Evolutionary conservation across 2,329 filamentous ascomycete species (phyloP).

Genomic region (Arthroderma sp.): DNA sequence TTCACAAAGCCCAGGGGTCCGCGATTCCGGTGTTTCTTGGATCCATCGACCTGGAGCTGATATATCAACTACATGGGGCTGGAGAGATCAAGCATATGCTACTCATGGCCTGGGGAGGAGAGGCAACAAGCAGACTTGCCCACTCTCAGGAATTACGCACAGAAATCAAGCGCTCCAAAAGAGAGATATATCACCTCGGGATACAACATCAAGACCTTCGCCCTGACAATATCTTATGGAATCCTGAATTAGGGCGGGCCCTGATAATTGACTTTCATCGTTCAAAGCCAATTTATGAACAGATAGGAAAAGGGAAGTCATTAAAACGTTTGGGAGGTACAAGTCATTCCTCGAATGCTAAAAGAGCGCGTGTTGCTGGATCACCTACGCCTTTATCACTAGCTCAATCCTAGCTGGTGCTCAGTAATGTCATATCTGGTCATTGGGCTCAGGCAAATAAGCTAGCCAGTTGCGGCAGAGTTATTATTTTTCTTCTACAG

Average conservation of each 20-base stretch:
- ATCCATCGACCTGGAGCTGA: constrained; percentile 14
- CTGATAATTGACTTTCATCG: constrained; percentile 16
- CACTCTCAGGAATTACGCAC: constrained; percentile 3
- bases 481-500: too few species aligned
- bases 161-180: constrained; percentile 6
- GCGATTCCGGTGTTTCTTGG: constrained; percentile 20
- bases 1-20: constrained; percentile 15
- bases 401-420: too few species aligned
- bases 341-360: too few species aligned
- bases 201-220: constrained; percentile 14
- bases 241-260: constrained; percentile 11
- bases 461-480: too few species aligned
- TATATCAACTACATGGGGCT: constrained; percentile 19
- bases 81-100: constrained; percentile 20
- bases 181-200: constrained; percentile 9
- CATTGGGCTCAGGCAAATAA: too few species aligned
- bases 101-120: constrained; percentile 19
- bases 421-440: too few species aligned
- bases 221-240: constrained; percentile 16
- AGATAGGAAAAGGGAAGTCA: too few species aligned
- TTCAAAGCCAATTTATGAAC: too few species aligned
- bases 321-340: too few species aligned
- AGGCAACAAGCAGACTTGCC: constrained; percentile 5
- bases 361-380: too few species aligned
- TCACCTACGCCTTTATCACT: too few species aligned